Evolutionary conservation across 305 asterid species (phyloP).

Genomic region (Galium porrigens): DNA sequence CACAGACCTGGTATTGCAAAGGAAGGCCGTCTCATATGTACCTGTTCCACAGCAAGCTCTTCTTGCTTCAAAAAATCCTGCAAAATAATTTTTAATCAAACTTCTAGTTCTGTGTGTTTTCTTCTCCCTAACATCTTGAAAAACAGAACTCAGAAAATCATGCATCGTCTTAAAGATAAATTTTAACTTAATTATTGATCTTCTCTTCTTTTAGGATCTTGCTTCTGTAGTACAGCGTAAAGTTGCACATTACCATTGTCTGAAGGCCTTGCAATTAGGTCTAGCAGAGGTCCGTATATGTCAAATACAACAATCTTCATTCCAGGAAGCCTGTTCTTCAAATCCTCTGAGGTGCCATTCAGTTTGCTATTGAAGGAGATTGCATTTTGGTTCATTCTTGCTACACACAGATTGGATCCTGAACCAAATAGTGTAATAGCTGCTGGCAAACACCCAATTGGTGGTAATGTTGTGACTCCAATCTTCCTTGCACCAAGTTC

Average conservation of each 20-base stretch:
- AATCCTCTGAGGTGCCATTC: slow-evolving; percentile 35
- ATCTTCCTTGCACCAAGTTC: slow-evolving; percentile 61
- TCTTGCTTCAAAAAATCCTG: slow-evolving; percentile 64
- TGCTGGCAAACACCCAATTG: slow-evolving; percentile 77
- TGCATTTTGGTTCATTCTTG: slow-evolving; percentile 56
- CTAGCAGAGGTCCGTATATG: slow-evolving; percentile 53
- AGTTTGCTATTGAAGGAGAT: slow-evolving; percentile 48
- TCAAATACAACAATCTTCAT: slow-evolving; percentile 65
- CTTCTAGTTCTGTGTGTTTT: not conserved
- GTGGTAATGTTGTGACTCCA: slow-evolving; percentile 78
- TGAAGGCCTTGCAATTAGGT: slow-evolving; percentile 39
- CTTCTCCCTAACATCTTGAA: not conserved
- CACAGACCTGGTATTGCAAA: slow-evolving; percentile 48
- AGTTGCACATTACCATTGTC: slow-evolving; percentile 34
- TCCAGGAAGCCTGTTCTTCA: slow-evolving; percentile 43
- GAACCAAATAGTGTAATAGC: slow-evolving; percentile 54
- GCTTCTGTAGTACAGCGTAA: not conserved
- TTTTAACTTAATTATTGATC: not conserved
- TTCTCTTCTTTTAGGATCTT: slow-evolving; percentile 6
- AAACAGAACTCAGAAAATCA: not conserved
- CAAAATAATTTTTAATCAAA: not conserved
- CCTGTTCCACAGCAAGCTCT: slow-evolving; percentile 88
- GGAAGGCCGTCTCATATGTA: slow-evolving; percentile 42
- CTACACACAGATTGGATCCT: slow-evolving; percentile 46
- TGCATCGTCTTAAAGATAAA: not conserved